Evolutionary conservation across 2,329 filamentous ascomycete genomes (phyloP).

Genomic region (Phialophora expanda): DNA sequence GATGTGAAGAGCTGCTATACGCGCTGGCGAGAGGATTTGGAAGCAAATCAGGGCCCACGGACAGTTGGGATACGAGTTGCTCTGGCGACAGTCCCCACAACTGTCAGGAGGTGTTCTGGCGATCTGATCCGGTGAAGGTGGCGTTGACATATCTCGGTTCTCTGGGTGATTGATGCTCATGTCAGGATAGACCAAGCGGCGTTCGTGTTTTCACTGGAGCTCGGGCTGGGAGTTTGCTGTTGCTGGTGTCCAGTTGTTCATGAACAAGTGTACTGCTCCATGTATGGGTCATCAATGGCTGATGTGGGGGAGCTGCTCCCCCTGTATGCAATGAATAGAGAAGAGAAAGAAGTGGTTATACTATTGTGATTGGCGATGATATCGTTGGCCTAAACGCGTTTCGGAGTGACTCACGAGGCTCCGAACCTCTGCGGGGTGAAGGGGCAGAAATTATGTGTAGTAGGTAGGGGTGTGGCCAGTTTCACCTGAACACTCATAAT

Average conservation of each 20-base stretch:
- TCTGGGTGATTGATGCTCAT: not conserved
- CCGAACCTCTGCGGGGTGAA: slow-evolving; percentile 15
- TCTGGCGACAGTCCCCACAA: not conserved
- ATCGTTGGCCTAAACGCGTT: not conserved
- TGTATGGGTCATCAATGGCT: not conserved
- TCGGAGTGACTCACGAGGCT: slow-evolving; percentile 27
- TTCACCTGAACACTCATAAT: not conserved
- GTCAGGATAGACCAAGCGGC: slow-evolving; percentile 2
- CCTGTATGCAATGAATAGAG: not conserved
- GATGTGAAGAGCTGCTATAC: slow-evolving; percentile 66
- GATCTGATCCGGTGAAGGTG: not conserved
- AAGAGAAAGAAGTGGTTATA: slow-evolving; percentile 6
- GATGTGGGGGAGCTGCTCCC: not conserved
- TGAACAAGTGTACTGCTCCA: not conserved
- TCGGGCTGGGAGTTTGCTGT: not conserved
- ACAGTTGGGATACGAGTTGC: not conserved
- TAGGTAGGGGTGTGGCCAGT: no score
- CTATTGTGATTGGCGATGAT: not conserved
- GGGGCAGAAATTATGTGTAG: slow-evolving; percentile 16
- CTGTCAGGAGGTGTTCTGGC: not conserved
- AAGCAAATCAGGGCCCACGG: not conserved
- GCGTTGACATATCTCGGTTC: not conserved
- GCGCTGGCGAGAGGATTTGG: not conserved
- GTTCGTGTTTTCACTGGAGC: not conserved
- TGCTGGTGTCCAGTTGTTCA: not conserved